These are phyloP conservation scores for Leccinum arenicola DNA, from an alignment of 768 basidiomycete species.

Conservation along the genomic window DNA sequence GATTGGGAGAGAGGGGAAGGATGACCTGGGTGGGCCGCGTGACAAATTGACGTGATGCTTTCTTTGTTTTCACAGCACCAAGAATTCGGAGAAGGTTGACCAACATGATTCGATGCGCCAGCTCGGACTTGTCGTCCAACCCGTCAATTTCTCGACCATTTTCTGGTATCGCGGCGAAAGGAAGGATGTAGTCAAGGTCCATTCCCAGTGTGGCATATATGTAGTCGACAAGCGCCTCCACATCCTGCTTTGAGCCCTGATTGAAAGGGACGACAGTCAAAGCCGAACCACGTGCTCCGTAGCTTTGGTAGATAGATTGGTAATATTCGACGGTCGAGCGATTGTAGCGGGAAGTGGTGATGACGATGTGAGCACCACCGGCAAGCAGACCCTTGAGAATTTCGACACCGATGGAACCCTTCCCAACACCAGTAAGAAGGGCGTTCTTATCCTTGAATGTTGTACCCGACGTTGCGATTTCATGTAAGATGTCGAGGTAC, in stretches of 20 bases:
- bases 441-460: constrained; percentile 99
- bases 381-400: constrained; percentile 95
- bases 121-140: constrained; percentile 94
- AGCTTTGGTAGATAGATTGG: constrained; percentile 94
- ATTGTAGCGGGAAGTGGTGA: constrained; percentile 97
- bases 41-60: constrained; percentile 93
- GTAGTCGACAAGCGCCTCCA: constrained; percentile 97
- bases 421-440: constrained; percentile 94
- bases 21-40: constrained; percentile 99
- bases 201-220: constrained; percentile 94
- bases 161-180: constrained; percentile 97
- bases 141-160: constrained; percentile 98
- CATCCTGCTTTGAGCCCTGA: constrained; percentile 97
- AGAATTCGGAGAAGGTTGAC: constrained; percentile 95
- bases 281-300: constrained; percentile 93
- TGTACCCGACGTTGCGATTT: constrained; percentile 97
- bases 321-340: constrained; percentile 97
- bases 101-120: constrained; percentile 98
- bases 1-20: constrained; percentile 95
- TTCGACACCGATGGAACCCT: constrained; percentile 97
- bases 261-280: constrained; percentile 99
- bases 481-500: constrained; percentile 95
- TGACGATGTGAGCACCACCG: constrained; percentile 93
- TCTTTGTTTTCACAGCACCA: constrained; percentile 97
- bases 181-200: constrained; percentile 97